phyloP scores from a whole-genome alignment of 768 basidiomycete genomes.

The Saitozyma podzolica region DNA sequence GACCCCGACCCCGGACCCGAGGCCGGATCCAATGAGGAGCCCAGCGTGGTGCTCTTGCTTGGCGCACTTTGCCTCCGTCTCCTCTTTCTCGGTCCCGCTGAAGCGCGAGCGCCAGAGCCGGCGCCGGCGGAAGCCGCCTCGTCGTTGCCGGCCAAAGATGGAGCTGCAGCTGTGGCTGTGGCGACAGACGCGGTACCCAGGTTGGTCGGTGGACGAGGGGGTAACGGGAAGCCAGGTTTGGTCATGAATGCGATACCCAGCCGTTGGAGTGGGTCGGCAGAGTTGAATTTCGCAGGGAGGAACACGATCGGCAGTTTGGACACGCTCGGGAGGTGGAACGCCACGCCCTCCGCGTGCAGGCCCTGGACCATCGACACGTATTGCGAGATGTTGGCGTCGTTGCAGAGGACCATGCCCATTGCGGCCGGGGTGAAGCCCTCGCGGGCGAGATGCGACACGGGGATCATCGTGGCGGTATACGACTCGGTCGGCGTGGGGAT shows the following conservation, averaged over 20 bases:
- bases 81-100: too few relatives aligned
- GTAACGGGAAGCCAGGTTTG: constrained; percentile 28
- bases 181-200: too few relatives aligned
- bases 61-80: too few relatives aligned
- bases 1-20: too few relatives aligned
- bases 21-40: too few relatives aligned
- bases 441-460: constrained; percentile 40
- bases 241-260: constrained; percentile 45
- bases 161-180: too few relatives aligned
- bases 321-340: constrained; percentile 36
- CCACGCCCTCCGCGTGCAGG: constrained; percentile 42
- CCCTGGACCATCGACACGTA: constrained; percentile 44
- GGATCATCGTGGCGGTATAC: constrained; percentile 34
- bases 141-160: too few relatives aligned
- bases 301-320: constrained; percentile 38
- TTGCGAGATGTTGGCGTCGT: constrained; percentile 26
- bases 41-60: too few relatives aligned
- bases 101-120: too few relatives aligned
- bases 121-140: too few relatives aligned
- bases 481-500: constrained; percentile 11
- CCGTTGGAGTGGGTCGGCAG: constrained; percentile 35
- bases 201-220: neutral
- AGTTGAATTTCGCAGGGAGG: constrained; percentile 47
- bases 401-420: constrained; percentile 48
- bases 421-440: constrained; percentile 41